These are phyloP conservation scores for Elsinoe australis DNA, from an alignment of 2,329 filamentous ascomycete genomes.

Conservation along the genomic window DNA sequence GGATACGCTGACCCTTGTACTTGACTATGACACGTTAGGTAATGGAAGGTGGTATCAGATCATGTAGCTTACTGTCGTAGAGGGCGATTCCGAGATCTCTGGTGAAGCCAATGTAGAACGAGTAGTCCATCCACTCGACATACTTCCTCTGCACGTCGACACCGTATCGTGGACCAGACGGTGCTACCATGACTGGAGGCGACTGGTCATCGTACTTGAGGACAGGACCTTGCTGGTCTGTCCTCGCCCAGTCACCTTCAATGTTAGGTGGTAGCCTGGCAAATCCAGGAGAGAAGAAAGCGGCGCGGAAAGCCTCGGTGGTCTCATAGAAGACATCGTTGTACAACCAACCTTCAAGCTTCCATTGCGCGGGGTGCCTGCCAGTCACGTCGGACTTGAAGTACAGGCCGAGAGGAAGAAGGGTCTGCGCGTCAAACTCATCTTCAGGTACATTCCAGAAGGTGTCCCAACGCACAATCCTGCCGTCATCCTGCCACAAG, in stretches of 20 bases:
- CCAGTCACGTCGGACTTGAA: constrained; percentile 43
- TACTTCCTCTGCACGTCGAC: constrained; percentile 40
- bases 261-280: constrained; percentile 42
- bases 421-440: constrained; percentile 37
- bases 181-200: constrained; percentile 44
- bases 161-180: constrained; percentile 36
- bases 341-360: constrained; percentile 47
- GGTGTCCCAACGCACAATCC: constrained; percentile 41
- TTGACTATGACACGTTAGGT: constrained; percentile 27
- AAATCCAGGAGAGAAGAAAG: constrained; percentile 39
- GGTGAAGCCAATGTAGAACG: constrained; percentile 46
- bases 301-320: constrained; percentile 39
- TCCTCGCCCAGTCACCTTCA: constrained; percentile 43
- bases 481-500: constrained; percentile 37
- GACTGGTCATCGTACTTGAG: constrained; percentile 46
- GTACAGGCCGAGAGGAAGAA: constrained; percentile 41
- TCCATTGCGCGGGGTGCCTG: constrained; percentile 46
- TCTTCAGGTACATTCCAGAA: constrained; percentile 37
- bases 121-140: constrained; percentile 47
- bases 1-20: constrained; percentile 48
- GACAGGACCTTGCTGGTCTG: constrained; percentile 35
- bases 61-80: constrained; percentile 33
- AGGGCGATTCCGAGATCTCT: constrained; percentile 44
- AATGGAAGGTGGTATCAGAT: neutral
- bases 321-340: constrained; percentile 47